Conservation (phyloP, 345 rosid genomes). For the Erodium maritimum region DNA sequence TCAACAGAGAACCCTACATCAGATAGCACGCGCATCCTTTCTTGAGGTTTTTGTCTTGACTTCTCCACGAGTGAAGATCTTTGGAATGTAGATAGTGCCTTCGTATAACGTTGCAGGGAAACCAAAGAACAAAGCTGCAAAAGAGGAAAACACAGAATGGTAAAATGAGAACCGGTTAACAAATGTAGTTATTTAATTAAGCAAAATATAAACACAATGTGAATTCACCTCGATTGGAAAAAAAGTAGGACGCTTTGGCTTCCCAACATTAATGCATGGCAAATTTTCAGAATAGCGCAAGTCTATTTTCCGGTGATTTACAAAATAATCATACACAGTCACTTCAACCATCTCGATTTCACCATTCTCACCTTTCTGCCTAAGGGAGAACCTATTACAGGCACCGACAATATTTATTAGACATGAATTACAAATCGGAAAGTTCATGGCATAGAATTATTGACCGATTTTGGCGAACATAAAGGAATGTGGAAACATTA, state of each 20-base stretch:
- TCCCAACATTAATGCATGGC: constrained; percentile 91
- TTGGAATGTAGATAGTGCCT: constrained; percentile 53
- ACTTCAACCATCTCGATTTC: constrained; percentile 36
- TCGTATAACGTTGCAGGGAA: constrained; percentile 80
- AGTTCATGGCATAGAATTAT: background rate
- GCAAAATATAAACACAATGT: constrained; percentile 6
- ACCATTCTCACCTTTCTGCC: constrained; percentile 32
- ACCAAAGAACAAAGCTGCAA: constrained; percentile 64
- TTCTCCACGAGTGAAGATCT: constrained; percentile 77
- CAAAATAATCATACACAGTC: constrained; percentile 62
- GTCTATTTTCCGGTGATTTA: constrained; percentile 34
- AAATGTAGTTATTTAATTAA: background rate
- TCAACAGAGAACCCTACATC: constrained; percentile 27
- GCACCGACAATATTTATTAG: background rate
- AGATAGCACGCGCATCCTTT: constrained; percentile 63
- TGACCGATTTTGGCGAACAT: background rate
- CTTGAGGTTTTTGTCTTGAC: constrained; percentile 89
- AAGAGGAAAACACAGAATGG: background rate
- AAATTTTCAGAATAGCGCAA: constrained; percentile 54
- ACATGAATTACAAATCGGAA: background rate
- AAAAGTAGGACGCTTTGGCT: constrained; percentile 74
- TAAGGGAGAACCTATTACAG: constrained; percentile 46
- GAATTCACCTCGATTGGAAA: constrained; percentile 62
- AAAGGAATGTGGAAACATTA: background rate
- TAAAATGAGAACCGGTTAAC: background rate